Base-by-base conservation (phyloP, 192 early-diverging fungal genomes). In the Coemansia aciculifera region DNA sequence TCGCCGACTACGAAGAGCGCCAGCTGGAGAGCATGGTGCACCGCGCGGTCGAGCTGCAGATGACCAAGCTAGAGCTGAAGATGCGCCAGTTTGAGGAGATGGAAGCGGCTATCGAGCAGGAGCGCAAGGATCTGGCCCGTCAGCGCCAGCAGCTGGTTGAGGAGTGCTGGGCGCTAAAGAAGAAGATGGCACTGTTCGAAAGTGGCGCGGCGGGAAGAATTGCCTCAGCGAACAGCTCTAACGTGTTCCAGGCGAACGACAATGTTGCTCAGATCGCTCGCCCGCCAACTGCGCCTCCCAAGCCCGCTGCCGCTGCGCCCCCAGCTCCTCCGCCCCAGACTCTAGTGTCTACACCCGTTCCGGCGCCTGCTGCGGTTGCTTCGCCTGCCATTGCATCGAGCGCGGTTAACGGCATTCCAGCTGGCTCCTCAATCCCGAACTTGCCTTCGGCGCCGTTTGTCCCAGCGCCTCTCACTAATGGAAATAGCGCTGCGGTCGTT, bases 31-130 rank as follows among this genome's bases (percentile, higher is more conserved):
- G 87, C 32, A 75, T 95, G 65, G 91, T 96, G 19, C 87, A 93
- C 60, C 84, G 87, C 17, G 87, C 94, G 0, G 89, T 98, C 2
- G 91, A 97, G 62, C 82, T 90, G 59, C 95, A 99, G 74, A 78
- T 96, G 60, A 86, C 87, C 73, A 97, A 98, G 75, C 66, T 98
- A 59, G 91, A 95, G 64, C 84, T 94, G 24, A 99, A 99, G 77
- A 87, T 98, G 88, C 79, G 86, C 66, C 93, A 98, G 76, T 95
- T 99, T 74, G 89, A 96, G 46, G 92, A 97, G 72, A 70, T 98
- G 60, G 98, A 97, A 75, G 84, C 80, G 17, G 81, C 95, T 3
- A 73, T 99, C 12, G 97, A 97, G 60, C 84, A 85, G n/a, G 97
- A 99, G 79, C 83, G 91, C 71, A 84, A 86, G 62, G 91, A 95